Evolutionary conservation across 2,329 filamentous ascomycete species (phyloP).

Genomic region (Periconia sp.): DNA sequence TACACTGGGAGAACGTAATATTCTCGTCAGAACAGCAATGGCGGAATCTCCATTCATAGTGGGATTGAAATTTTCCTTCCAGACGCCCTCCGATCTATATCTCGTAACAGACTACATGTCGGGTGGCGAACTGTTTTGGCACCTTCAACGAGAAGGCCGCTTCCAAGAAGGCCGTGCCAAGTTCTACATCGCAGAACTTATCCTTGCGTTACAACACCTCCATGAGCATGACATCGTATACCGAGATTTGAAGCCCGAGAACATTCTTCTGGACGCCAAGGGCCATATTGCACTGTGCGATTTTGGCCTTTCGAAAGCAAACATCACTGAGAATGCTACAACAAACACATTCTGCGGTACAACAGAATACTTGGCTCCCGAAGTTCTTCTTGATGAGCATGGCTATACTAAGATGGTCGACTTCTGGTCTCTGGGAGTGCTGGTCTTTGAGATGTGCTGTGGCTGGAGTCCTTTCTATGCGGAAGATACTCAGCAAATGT

Average conservation of each 20-base stretch:
- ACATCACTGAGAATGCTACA: conserved; percentile 93
- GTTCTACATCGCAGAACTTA: conserved; percentile 98
- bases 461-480: conserved; percentile 99
- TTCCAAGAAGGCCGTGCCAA: conserved; percentile 95
- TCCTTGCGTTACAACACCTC: conserved; percentile 89
- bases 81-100: conserved; percentile 94
- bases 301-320: conserved; percentile 96
- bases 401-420: conserved; percentile 99
- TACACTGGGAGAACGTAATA: conserved; percentile 95
- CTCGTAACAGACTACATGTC: conserved; percentile 99
- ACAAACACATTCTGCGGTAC: conserved; percentile 99
- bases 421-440: conserved; percentile 96
- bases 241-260: conserved; percentile 95
- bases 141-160: conserved; percentile 93
- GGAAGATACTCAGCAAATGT: conserved; percentile 99
- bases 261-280: conserved; percentile 94
- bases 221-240: conserved; percentile 98
- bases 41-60: conserved; percentile 97
- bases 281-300: conserved; percentile 97
- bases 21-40: conserved; percentile 92
- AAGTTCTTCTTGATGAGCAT: conserved; percentile 92
- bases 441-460: conserved; percentile 99
- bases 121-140: conserved; percentile 97
- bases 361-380: conserved; percentile 94
- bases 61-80: conserved; percentile 97